Evolutionary conservation across 257 asterid genomes (phyloP).

Genomic region (Solanum gandarillasii): DNA sequence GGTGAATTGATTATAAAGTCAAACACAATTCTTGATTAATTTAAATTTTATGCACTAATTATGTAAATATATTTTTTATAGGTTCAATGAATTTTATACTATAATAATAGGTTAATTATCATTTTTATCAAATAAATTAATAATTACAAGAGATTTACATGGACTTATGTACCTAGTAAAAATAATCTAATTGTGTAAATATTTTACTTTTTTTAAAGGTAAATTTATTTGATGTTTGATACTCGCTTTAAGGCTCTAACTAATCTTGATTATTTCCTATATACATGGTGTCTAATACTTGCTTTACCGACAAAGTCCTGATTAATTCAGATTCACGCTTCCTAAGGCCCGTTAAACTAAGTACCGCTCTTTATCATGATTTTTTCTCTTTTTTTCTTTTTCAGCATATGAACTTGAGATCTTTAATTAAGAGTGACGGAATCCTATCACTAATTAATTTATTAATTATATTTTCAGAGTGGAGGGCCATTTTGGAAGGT

Average conservation of each 20-base stretch:
- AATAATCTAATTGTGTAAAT: not conserved
- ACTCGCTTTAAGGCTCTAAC: not conserved
- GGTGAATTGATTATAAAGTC: not conserved
- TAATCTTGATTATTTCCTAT: not conserved
- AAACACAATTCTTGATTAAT: not conserved
- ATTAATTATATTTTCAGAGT: slow-evolving; percentile 20
- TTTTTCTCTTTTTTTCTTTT: not conserved
- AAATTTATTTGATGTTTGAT: too few relatives aligned
- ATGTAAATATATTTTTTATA: not conserved
- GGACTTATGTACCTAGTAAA: not conserved
- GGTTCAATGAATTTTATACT: not conserved
- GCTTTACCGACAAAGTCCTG: not conserved
- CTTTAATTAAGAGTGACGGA: not conserved
- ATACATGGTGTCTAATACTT: not conserved
- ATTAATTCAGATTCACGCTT: not conserved
- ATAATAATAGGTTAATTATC: not conserved
- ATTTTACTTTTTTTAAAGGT: not conserved
- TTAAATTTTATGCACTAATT: not conserved
- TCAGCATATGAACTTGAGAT: not conserved
- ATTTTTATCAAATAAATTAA: not conserved
- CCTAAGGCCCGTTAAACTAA: not conserved
- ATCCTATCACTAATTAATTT: too few relatives aligned
- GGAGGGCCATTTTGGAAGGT: slow-evolving; percentile 83
- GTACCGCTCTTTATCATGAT: not conserved
- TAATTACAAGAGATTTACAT: not conserved